Evolutionary conservation across 768 basidiomycete genomes (phyloP), one percentile per base, ranked within the genome.

Genomic region (Cubamyces sp.): DNA sequence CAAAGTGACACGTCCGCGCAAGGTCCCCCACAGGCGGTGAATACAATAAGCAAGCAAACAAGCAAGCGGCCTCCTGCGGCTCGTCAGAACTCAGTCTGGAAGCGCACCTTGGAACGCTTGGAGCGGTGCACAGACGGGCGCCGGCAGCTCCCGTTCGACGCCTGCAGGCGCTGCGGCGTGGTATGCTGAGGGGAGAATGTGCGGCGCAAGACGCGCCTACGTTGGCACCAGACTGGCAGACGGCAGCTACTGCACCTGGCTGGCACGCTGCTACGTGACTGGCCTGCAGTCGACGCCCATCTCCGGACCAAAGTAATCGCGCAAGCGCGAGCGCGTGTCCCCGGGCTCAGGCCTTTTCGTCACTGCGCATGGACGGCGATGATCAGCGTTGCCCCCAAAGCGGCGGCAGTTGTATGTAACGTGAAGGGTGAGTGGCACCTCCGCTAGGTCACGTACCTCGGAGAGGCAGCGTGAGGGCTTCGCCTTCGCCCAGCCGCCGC

Each of bases 351-450:
- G 46, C 23, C n/a, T 14, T 47, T 23, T n/a, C 46, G 46, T 47
- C 48, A 49, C 26, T 49, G 48, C 48, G 48, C 23, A 49, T 49
- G 61, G 57, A 57, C 61, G 19, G 61, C 61, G 55, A 49, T 49
- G 61, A 62, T 62, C 61, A 28, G 61, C 61, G 55, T 57, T 50
- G 55, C 51, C 54, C 21, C 23, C 43, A 45, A 34, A 21, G 42
- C 26, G 41, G 59, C 37, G 26, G 42, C 19, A 37, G 23, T 19
- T 15, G 30, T 57, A 37, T 47, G 52, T 39, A 39, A 53, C 18
- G 23, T 19, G 42, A 39, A 46, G 16, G 21, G 53, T 25, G 19
- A 49, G 46, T 61, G 60, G 60, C 49, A 51, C 55, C 47, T 52
- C 30, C 49, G 42, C 55, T 42, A 19, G 49, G 47, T 56, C 54